A percentile compares a stretch with the other conserved stretches of the same genome.
Conservation (phyloP, 78 protist species). For the Chrysochromulina parva region DNA sequence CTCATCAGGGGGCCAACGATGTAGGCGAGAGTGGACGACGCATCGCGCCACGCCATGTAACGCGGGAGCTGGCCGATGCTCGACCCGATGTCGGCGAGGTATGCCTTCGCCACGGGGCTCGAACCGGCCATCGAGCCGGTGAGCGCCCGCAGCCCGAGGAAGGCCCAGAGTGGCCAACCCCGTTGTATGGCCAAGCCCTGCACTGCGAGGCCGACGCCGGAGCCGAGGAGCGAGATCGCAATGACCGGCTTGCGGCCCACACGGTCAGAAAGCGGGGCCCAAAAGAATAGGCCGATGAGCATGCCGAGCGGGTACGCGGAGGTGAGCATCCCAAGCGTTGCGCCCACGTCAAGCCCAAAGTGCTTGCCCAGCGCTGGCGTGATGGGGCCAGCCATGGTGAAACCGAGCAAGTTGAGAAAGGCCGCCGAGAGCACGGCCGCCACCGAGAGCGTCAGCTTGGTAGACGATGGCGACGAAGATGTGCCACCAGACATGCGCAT, state of each 20-base stretch:
- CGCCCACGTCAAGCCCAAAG: not conserved
- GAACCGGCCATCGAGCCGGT: conserved; percentile 11
- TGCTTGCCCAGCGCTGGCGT: not conserved
- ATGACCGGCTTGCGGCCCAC: not conserved
- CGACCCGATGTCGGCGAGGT: not conserved
- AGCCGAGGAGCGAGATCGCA: not conserved
- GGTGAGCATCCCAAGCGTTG: not conserved
- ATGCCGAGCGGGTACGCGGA: conserved; percentile 7
- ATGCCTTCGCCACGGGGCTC: not conserved
- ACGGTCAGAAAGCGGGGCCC: conserved; percentile 5
- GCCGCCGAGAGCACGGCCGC: not conserved
- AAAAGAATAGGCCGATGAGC: not conserved
- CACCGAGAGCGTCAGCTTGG: not conserved
- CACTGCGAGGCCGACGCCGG: not conserved
- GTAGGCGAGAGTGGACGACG: not conserved
- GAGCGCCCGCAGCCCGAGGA: not conserved
- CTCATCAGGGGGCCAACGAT: not conserved
- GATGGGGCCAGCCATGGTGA: not conserved
- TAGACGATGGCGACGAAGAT: no score
- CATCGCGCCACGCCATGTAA: conserved; percentile 14
- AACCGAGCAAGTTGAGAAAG: conserved; percentile 2
- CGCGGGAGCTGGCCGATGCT: not conserved
- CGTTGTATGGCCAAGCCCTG: not conserved
- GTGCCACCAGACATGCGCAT: no score
- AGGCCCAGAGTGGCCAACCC: not conserved